These are phyloP conservation scores for Pseudotulostoma volvatum DNA, from an alignment of 495 filamentous ascomycete genomes.

Conservation along the genomic window DNA sequence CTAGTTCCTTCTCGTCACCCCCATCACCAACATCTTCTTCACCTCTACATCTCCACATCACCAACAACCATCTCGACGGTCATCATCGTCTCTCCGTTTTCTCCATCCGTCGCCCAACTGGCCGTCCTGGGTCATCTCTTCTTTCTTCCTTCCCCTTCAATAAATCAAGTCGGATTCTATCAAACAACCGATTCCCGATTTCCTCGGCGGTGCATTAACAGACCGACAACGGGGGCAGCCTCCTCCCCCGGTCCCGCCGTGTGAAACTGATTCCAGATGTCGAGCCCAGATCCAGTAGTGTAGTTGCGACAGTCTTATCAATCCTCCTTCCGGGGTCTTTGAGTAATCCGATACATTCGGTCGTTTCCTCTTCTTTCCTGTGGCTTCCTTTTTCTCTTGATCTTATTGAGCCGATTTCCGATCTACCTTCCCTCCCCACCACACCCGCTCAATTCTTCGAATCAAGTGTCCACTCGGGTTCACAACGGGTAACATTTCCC, in stretches of 20 bases:
- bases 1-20: too few species aligned
- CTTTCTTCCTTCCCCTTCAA: slow-evolving; percentile 1
- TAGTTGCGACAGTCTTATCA: too few species aligned
- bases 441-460: too few species aligned
- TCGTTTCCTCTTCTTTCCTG: not conserved
- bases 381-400: not conserved
- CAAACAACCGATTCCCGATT: slow-evolving; percentile 1
- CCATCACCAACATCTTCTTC: too few species aligned
- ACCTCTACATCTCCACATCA: slow-evolving; percentile 1
- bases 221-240: too few species aligned
- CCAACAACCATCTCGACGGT: slow-evolving; percentile 7
- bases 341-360: not conserved
- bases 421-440: too few species aligned
- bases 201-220: not conserved
- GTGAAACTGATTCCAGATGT: too few species aligned
- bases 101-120: slow-evolving; percentile 2
- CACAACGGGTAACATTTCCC: not conserved
- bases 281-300: too few species aligned
- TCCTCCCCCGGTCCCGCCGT: not conserved
- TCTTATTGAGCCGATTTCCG: not conserved
- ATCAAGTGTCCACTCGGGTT: not conserved
- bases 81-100: not conserved
- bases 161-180: slow-evolving; percentile 6
- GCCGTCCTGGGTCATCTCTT: slow-evolving; percentile 1
- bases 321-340: not conserved